Evolutionary conservation across 2,329 filamentous ascomycete species (phyloP).

Genomic region (Helotiales sp.): DNA sequence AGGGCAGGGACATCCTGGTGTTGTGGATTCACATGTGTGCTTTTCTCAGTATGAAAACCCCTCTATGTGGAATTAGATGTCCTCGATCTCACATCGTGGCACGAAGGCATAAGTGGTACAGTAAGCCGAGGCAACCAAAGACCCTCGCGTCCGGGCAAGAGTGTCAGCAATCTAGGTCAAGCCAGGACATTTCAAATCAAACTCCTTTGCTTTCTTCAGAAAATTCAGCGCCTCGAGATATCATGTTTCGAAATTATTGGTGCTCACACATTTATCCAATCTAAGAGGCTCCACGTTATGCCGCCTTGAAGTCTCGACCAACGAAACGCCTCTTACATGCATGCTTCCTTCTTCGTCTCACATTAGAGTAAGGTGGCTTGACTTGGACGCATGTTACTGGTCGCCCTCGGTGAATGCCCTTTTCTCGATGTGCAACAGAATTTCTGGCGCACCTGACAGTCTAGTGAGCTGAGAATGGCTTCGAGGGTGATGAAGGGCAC

Average conservation of each 20-base stretch:
- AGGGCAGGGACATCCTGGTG: background rate
- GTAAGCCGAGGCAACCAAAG: too few species aligned
- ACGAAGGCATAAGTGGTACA: too few species aligned
- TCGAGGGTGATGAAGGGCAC: too few species aligned
- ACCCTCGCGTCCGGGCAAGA: too few species aligned
- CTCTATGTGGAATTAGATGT: background rate
- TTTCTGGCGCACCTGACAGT: too few species aligned
- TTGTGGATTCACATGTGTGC: background rate
- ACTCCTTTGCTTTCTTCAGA: too few species aligned
- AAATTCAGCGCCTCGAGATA: too few species aligned
- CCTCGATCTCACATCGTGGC: background rate
- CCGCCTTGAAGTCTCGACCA: background rate
- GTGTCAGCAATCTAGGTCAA: too few species aligned
- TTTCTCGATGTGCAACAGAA: background rate
- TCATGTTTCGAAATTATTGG: too few species aligned
- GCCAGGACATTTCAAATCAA: too few species aligned
- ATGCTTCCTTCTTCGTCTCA: background rate
- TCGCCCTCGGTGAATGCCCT: background rate
- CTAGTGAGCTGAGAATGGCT: too few species aligned
- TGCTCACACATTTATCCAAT: too few species aligned
- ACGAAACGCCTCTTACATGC: background rate
- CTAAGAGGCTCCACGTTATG: background rate
- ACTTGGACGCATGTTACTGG: background rate
- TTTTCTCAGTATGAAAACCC: background rate
- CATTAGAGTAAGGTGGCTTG: background rate